Conservation (phyloP, 352 stramenopile species). For the Phytophthora syringae region DNA sequence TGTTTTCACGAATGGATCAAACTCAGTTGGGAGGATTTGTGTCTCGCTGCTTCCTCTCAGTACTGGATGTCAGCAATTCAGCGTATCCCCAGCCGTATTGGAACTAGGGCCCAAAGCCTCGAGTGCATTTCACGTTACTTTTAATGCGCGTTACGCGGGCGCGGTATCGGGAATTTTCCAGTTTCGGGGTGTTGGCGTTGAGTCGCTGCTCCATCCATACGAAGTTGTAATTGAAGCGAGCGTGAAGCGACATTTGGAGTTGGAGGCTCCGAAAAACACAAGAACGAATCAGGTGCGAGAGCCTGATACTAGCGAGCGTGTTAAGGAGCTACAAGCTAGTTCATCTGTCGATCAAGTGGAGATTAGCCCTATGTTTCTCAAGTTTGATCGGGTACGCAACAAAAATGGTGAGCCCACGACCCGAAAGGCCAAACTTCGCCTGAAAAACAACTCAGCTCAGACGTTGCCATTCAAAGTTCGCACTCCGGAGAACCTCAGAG, state of each 20-base stretch:
- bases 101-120: constrained; percentile 68
- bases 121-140: constrained; percentile 73
- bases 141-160: constrained; percentile 60
- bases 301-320: constrained; percentile 15
- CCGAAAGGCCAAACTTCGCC: constrained; percentile 43
- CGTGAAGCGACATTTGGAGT: constrained; percentile 49
- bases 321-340: constrained; percentile 60
- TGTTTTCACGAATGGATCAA: constrained; percentile 75
- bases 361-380: constrained; percentile 67
- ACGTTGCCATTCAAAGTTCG: constrained; percentile 59
- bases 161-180: constrained; percentile 87
- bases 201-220: constrained; percentile 73
- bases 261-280: constrained; percentile 26
- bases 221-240: constrained; percentile 88
- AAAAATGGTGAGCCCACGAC: constrained; percentile 33
- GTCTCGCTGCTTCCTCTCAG: constrained; percentile 84
- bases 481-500: constrained; percentile 60
- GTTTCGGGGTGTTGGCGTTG: constrained; percentile 74
- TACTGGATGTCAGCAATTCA: constrained; percentile 86
- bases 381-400: constrained; percentile 46
- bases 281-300: neutral
- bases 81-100: constrained; percentile 74
- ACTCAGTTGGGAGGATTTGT: constrained; percentile 68
- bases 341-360: constrained; percentile 53
- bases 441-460: constrained; percentile 67